Base-by-base conservation (phyloP, 2,329 filamentous ascomycete species). In the Sporothrix phasma region DNA sequence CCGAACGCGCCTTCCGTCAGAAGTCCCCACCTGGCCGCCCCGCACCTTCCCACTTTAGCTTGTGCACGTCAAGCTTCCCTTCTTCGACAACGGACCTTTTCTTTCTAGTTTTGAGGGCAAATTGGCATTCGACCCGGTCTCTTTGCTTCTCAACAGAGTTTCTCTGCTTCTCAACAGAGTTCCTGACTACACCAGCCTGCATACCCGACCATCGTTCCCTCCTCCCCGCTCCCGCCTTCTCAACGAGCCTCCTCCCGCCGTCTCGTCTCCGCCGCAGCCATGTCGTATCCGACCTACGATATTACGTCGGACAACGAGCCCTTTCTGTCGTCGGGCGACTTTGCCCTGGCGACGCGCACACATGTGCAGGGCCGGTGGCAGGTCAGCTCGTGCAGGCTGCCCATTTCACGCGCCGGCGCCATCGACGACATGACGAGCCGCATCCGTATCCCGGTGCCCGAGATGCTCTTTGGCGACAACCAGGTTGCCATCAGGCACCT, bases 381-480 rank as follows among this genome's bases (percentile, higher is more conserved):
- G 70, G 87, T 97, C 74, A 84, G 84, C 31, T 90, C 90, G 63
- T 88, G 91, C 73, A 97, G 97, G 79, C 86, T 94, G 60, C 94
- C 94, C 67, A 99, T 99, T 75, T 88, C 95, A 70, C 97, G 96
- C 76, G 86, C 92, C 53, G 89, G 84, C 5, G 89, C 92, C 60
- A 97, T 99, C 72, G 92, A 96, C 72, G 84, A 84, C 43, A 90
- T 99, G 85, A 87, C 87, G 46, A 80, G 81, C 64, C 85, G 84
- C 67, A 82, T 99, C 62, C 87, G 87, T 34, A 97, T 99, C 72
- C 86, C 93, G 19, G 85, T 93, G 46, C 94, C 94, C 8, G 94
- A 99, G 78, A 99, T 99, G 94, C 99, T 99, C 69, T 99, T 99
- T 73, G 94, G 94, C 67, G 92, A 99, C 79, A 99, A 99, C 75